Percentiles rank a stretch among this genome's conserved stretches.
phyloP scores from a whole-genome alignment of 805 yeast species.

The Metschnikowia drakensbergensis region DNA sequence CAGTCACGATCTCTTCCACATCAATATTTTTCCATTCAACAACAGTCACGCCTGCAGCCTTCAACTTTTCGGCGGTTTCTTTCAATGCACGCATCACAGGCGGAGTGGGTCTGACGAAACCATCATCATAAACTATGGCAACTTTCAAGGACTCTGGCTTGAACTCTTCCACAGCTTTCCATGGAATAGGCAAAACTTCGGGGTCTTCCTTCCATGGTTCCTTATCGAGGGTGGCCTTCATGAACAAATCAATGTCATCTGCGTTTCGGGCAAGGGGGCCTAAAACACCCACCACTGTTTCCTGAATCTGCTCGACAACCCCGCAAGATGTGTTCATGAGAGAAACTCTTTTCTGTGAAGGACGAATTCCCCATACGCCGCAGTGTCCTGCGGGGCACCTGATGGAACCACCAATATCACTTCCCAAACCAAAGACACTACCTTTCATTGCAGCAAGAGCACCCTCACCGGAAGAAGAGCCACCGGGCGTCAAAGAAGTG shows the following conservation, averaged over 20 bases:
- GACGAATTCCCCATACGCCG: slow-evolving; percentile 20
- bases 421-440: slow-evolving; percentile 18
- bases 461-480: slow-evolving; percentile 20
- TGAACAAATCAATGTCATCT: slow-evolving; percentile 17
- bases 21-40: slow-evolving; percentile 16
- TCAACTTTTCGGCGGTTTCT: slow-evolving; percentile 10
- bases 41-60: slow-evolving; percentile 15
- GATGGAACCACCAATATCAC: slow-evolving; percentile 20
- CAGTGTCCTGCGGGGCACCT: slow-evolving; percentile 19
- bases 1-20: slow-evolving; percentile 14
- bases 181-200: slow-evolving; percentile 16
- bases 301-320: slow-evolving; percentile 10
- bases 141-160: slow-evolving; percentile 13
- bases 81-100: slow-evolving; percentile 17
- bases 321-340: slow-evolving; percentile 10
- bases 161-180: slow-evolving; percentile 13
- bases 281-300: slow-evolving; percentile 14
- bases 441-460: slow-evolving; percentile 20
- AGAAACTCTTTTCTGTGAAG: slow-evolving; percentile 15
- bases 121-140: slow-evolving; percentile 18
- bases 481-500: slow-evolving; percentile 17
- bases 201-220: slow-evolving; percentile 18
- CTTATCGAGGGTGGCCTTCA: slow-evolving; percentile 13
- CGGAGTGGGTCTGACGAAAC: slow-evolving; percentile 20
- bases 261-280: slow-evolving; percentile 18